Evolutionary conservation across 352 stramenopile species (phyloP).

Genomic region (Phytophthora melonis): DNA sequence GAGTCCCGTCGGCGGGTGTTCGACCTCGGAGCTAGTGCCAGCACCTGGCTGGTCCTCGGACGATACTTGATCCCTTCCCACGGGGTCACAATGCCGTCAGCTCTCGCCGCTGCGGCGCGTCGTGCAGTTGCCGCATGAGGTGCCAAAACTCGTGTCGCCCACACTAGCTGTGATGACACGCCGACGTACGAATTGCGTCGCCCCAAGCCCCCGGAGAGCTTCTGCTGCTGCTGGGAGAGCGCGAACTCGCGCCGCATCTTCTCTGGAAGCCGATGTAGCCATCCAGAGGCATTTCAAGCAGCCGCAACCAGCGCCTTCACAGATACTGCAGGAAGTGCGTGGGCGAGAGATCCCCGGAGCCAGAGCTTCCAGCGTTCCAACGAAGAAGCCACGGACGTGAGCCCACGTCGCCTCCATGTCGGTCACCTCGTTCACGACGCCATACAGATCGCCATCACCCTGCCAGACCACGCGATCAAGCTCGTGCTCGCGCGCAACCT

Average conservation of each 20-base stretch:
- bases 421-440: slow-evolving; percentile 70
- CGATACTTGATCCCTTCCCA: slow-evolving; percentile 54
- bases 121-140: slow-evolving; percentile 81
- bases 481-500: slow-evolving; percentile 81
- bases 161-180: slow-evolving; percentile 73
- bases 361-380: slow-evolving; percentile 75
- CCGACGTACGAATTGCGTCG: slow-evolving; percentile 36
- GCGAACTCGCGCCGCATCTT: slow-evolving; percentile 69
- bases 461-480: slow-evolving; percentile 77
- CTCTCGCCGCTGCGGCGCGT: too few species aligned
- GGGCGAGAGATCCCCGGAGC: slow-evolving; percentile 52
- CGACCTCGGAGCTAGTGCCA: slow-evolving; percentile 51
- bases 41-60: slow-evolving; percentile 40
- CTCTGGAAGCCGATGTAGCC: slow-evolving; percentile 84
- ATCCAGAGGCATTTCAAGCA: slow-evolving; percentile 88
- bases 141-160: slow-evolving; percentile 87
- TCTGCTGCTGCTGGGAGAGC: slow-evolving; percentile 26
- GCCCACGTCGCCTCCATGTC: slow-evolving; percentile 76
- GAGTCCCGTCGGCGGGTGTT: slow-evolving; percentile 54
- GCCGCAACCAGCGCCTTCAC: slow-evolving; percentile 77
- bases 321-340: slow-evolving; percentile 72
- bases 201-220: slow-evolving; percentile 5
- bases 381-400: slow-evolving; percentile 64
- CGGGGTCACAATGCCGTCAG: slow-evolving; percentile 64
- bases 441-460: slow-evolving; percentile 70